phyloP scores from a whole-genome alignment of 768 basidiomycete species.

The Hemileccinum rubropunctum region DNA sequence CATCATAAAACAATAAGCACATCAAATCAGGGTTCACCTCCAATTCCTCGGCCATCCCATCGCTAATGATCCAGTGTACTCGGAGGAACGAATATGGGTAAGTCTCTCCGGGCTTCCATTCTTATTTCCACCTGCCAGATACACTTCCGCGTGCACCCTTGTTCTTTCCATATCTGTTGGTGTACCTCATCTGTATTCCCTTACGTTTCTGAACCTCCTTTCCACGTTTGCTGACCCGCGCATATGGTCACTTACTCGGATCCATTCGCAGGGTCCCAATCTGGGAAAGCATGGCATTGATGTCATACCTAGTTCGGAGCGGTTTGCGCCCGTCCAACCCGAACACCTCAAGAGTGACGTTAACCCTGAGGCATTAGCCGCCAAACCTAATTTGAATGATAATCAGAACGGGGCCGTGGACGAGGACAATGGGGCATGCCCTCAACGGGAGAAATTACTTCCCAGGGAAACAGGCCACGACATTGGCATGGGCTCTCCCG shows the following conservation, averaged over 20 bases:
- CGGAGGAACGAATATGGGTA: slow-evolving; percentile 76
- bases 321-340: slow-evolving; percentile 58
- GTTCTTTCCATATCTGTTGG: neutral
- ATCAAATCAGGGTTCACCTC: slow-evolving; percentile 95
- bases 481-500: slow-evolving; percentile 85
- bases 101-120: slow-evolving; percentile 10
- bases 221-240: neutral
- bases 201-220: neutral
- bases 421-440: neutral
- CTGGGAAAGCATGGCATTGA: slow-evolving; percentile 83
- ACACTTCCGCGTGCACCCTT: neutral
- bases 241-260: slow-evolving; percentile 1
- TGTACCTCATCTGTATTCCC: neutral
- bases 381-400: neutral
- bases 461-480: slow-evolving; percentile 86
- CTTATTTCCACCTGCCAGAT: neutral
- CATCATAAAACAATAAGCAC: slow-evolving; percentile 50
- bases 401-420: neutral
- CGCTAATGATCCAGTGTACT: slow-evolving; percentile 94
- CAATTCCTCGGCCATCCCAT: slow-evolving; percentile 94
- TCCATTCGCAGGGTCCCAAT: slow-evolving; percentile 52
- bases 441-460: slow-evolving; percentile 46
- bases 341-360: slow-evolving; percentile 33
- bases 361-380: slow-evolving; percentile 46
- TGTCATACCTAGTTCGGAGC: slow-evolving; percentile 62